Base-by-base conservation (phyloP, 805 yeast genomes). In the Metschnikowia colocasiae region DNA sequence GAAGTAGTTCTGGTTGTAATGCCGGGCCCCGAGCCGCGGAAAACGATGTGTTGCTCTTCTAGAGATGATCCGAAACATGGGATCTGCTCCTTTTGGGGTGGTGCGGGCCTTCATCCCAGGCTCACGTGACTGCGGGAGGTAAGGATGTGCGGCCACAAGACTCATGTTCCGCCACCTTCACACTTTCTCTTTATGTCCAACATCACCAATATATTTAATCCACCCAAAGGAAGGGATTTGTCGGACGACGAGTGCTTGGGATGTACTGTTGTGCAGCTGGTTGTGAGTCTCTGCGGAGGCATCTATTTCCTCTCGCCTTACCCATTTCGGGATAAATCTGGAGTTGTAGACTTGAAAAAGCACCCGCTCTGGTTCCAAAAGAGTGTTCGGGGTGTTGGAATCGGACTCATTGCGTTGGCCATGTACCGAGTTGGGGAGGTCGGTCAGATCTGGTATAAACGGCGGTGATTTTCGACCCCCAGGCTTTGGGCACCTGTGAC, bases 231-330 rank as follows among this genome's bases (percentile, higher is more conserved):
- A 9, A 62, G 78, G 22, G 74, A 67, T 42, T 57, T 76, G 12
- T 59, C 59, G 2, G 74, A 73, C 20, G 69, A 69, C 49, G 82
- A 78, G 53, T 87, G 95, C 58, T 54, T 83, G 1, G 81, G 85
- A 2, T 87, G 95, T 58, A 85, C 85, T 50, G 61, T 81, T 1
- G 78, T 84, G 70, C 84, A 85, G 38, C 74, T 88, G 1, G 58
- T 75, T 7, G 75, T 81, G 15, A 73, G 83, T 23, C 48, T 83
- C 1, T 80, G 72, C 3, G 83, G 83, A 4, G 95, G 94, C 20
- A 59, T 73, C 0, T 86, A 83, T 62, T 71, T 86, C 49, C 72
- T 76, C 15, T 67, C 82, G 16, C 85, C 87, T 1, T 59, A 64
- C 44, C 79, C 81, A 2, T 82, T 82, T 59, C 65, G 65, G 35